Conservation (phyloP, 352 stramenopile species). For the Peronospora farinosa region DNA sequence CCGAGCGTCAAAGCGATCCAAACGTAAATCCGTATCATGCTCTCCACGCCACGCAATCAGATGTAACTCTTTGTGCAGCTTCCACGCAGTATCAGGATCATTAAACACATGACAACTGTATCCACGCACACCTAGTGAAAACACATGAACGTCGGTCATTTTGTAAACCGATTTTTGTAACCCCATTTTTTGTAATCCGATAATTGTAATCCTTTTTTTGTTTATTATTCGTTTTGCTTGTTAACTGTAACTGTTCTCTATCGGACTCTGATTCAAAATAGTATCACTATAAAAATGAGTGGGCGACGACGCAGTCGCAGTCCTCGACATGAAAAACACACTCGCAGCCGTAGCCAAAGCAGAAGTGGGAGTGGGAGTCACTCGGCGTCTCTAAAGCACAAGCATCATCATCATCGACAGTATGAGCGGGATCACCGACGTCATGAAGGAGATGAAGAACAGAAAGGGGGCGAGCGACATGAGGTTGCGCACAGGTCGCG, state of each 20-base stretch:
- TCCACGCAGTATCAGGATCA: slow-evolving; percentile 38
- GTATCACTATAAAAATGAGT: slow-evolving; percentile 10
- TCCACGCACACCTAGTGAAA: slow-evolving; percentile 41
- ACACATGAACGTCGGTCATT: slow-evolving; percentile 7
- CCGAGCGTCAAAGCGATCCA: slow-evolving; percentile 60
- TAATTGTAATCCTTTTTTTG: too few species aligned
- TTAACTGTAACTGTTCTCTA: slow-evolving; percentile 4
- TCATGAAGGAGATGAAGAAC: slow-evolving; percentile 15
- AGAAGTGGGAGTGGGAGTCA: slow-evolving; percentile 12
- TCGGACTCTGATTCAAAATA: not conserved
- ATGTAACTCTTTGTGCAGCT: slow-evolving; percentile 47
- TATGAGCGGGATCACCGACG: slow-evolving; percentile 1
- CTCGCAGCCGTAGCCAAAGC: slow-evolving; percentile 12
- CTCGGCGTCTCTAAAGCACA: slow-evolving; percentile 24
- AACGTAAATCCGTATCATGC: slow-evolving; percentile 26
- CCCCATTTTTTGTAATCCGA: too few species aligned
- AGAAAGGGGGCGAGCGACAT: slow-evolving; percentile 31
- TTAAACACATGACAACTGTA: slow-evolving; percentile 52
- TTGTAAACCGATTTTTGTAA: too few species aligned
- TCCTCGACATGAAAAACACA: slow-evolving; percentile 7
- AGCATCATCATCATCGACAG: slow-evolving; percentile 7
- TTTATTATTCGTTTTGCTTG: not conserved
- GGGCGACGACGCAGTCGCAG: slow-evolving; percentile 22
- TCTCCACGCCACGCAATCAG: slow-evolving; percentile 46
- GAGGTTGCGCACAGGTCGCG: slow-evolving; percentile 32